Percentiles rank a stretch among this genome's conserved stretches.
Evolutionary conservation across 2,329 filamentous ascomycete species (phyloP).

Genomic region (Mycosphaerella sp.): DNA sequence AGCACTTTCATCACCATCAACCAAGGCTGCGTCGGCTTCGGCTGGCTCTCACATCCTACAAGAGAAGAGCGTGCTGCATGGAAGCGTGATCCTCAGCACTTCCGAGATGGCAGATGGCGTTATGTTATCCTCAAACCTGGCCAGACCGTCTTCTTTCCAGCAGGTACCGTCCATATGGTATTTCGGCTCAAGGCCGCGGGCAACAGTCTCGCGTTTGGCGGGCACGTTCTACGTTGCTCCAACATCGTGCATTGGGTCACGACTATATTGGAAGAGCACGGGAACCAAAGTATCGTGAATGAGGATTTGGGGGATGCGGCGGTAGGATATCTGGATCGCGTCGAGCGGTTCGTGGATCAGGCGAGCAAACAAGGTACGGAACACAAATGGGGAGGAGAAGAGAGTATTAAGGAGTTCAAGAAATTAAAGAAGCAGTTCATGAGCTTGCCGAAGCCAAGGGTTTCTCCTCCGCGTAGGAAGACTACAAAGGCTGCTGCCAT

Average conservation of each 20-base stretch:
- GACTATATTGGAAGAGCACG: constrained; percentile 41
- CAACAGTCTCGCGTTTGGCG: constrained; percentile 32
- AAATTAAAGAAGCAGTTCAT: constrained; percentile 26
- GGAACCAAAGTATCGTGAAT: constrained; percentile 41
- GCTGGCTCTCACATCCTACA: constrained; percentile 29
- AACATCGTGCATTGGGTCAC: constrained; percentile 40
- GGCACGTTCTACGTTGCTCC: constrained; percentile 32
- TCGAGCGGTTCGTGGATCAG: constrained; percentile 29
- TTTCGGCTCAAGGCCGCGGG: constrained; percentile 30
- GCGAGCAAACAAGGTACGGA: constrained; percentile 21
- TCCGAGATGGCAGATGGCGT: constrained; percentile 27
- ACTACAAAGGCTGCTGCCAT: not conserved
- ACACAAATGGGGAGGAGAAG: constrained; percentile 29
- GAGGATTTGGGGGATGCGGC: constrained; percentile 40
- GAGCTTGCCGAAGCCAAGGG: constrained; percentile 9
- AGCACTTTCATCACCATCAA: constrained; percentile 34
- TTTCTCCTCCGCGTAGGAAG: constrained; percentile 2
- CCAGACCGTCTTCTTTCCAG: constrained; percentile 32
- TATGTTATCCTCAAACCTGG: constrained; percentile 31
- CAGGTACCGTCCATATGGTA: constrained; percentile 33
- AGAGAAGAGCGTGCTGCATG: constrained; percentile 26
- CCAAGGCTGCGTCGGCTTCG: constrained; percentile 30
- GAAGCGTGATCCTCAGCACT: constrained; percentile 18
- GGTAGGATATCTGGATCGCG: constrained; percentile 28
- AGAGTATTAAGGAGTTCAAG: constrained; percentile 28